A percentile compares a stretch with the other conserved stretches of the same genome.
Evolutionary conservation across 2,329 filamentous ascomycete species (phyloP).

Genomic region (Cytospora leucostoma): DNA sequence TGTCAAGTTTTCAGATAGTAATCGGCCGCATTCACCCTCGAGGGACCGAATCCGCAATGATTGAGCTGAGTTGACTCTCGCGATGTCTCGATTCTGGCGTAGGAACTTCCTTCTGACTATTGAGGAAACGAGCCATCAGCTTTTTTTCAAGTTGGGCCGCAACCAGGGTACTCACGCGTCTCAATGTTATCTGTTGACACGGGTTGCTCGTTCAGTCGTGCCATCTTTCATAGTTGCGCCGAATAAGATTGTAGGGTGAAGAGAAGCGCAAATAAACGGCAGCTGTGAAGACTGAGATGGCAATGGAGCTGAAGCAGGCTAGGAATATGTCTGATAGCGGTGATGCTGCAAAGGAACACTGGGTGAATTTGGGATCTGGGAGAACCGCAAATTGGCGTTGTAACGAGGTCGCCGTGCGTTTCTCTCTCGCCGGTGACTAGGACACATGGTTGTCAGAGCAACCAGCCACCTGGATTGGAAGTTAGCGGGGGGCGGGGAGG

Average conservation of each 20-base stretch:
- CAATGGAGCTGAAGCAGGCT: constrained; percentile 10
- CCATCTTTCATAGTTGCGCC: constrained; percentile 59
- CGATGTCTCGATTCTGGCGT: constrained; percentile 82
- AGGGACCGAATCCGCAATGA: constrained; percentile 75
- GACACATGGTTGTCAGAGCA: background rate
- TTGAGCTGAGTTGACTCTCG: constrained; percentile 75
- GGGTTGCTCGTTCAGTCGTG: constrained; percentile 76
- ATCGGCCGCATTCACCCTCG: constrained; percentile 72
- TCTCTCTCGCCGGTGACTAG: background rate
- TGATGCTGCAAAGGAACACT: constrained; percentile 7
- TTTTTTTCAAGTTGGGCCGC: constrained; percentile 15
- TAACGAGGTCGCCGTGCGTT: background rate
- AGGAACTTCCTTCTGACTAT: constrained; percentile 77
- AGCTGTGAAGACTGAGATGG: background rate
- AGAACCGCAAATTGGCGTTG: constrained; percentile 1
- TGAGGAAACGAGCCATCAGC: constrained; percentile 25
- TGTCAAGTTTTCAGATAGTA: constrained; percentile 77
- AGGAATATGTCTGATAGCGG: constrained; percentile 21
- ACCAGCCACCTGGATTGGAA: background rate
- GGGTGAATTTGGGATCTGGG: constrained; percentile 10
- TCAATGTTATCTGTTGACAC: constrained; percentile 70
- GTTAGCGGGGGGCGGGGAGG: background rate
- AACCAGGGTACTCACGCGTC: constrained; percentile 57
- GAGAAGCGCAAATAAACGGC: constrained; percentile 3
- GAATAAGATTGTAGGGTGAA: constrained; percentile 1